Evolutionary conservation across 2,329 filamentous ascomycete genomes (phyloP), one percentile per base, ranked within the genome.

Genomic region (Scortechinia acanthostroma): DNA sequence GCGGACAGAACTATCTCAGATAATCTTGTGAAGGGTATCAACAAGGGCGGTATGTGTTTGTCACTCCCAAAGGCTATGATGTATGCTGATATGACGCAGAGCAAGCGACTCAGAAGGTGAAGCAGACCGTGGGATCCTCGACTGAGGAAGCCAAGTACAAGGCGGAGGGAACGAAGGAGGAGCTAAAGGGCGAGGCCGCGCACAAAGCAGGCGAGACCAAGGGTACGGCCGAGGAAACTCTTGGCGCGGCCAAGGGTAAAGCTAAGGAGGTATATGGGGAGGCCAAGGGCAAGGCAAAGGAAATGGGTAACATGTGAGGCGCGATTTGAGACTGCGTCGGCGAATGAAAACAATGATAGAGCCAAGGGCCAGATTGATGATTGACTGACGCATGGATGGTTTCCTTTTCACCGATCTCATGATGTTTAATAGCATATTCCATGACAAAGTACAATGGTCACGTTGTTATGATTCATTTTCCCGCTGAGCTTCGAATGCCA

Each of bases 41-140:
- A 84, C 62, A 77, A 70, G 53, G 74, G 76, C 48, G 70, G 78
- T 82, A 73, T 48, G 77, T 70, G 14, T n/a, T 30, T n/a, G n/a
- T 30, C 25, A 30, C 25, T 10, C 10, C n/a, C 22, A 28, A 25
- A 47, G 48, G 23, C 49, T 37, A 17, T 23, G 22, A 44, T 43
- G 21, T 30, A 19, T 2, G 21, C 42, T 21, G 14, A 28, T 16
- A 30, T 23, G 47, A 52, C 56, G n/a, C n/a, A 81, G 77, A 79
- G 54, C 51, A 74, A 62, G 70, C 67, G 37, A 63, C 69, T 42
- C 56, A 67, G 21, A 68, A 66, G 47, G 55, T 68, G 42, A 70
- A 70, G 52, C 55, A 67, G 17, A 65, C 69, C 42, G 49, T 59
- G 42, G 58, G 58, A 19, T 47, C 51, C 45, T 53, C 63, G 49